Conservation (phyloP, 768 basidiomycete species). For the Boletus reticuloceps region DNA sequence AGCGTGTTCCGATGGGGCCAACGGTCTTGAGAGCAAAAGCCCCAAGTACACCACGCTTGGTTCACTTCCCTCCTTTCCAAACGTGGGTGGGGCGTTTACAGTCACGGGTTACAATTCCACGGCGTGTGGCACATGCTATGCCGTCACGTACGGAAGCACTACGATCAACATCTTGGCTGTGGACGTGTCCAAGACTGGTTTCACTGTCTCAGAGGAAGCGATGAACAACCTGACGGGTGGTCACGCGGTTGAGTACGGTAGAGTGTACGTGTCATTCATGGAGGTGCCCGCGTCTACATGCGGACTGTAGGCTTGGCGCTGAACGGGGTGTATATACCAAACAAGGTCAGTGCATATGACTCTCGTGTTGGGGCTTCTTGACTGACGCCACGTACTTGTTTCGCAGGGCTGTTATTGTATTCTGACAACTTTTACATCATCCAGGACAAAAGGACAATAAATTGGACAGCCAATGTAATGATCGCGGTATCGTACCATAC, state of each 20-base stretch:
- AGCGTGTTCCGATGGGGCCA: conserved; percentile 38
- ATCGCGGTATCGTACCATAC: not conserved
- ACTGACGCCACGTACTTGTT: conserved; percentile 1
- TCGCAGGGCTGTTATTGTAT: not conserved
- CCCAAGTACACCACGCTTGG: conserved; percentile 33
- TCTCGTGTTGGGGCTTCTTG: no score
- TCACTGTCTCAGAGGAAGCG: conserved; percentile 33
- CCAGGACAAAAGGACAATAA: not conserved
- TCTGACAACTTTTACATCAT: not conserved
- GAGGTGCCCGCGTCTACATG: not conserved
- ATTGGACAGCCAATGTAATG: not conserved
- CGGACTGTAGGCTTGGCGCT: not conserved
- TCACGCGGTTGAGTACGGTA: conserved; percentile 13
- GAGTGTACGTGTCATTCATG: conserved; percentile 16
- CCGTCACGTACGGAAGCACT: conserved; percentile 25
- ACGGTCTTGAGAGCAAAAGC: conserved; percentile 35
- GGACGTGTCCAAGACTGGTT: conserved; percentile 44
- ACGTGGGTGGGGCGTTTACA: conserved; percentile 32
- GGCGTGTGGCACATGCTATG: conserved; percentile 31
- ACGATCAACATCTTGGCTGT: conserved; percentile 54
- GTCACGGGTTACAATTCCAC: conserved; percentile 23
- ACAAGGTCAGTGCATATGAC: conserved; percentile 1
- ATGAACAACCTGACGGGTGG: conserved; percentile 25
- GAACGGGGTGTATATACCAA: not conserved
- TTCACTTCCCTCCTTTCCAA: conserved; percentile 37